Percentiles rank a stretch among this genome's conserved stretches.
Conservation (phyloP, 2,329 filamentous ascomycete species). For the Xylariales sp. region DNA sequence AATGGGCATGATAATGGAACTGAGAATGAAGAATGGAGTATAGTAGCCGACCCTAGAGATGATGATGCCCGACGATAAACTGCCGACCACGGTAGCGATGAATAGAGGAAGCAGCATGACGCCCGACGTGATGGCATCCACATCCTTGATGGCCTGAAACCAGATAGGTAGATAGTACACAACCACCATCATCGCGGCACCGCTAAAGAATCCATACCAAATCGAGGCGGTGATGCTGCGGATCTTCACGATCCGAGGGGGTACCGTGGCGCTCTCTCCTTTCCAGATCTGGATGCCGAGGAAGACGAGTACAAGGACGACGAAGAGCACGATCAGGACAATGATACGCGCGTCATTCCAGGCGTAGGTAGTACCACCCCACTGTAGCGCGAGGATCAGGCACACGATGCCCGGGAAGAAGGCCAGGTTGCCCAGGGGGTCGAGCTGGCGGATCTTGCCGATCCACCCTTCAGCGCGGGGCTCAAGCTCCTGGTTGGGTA, state of each 20-base stretch:
- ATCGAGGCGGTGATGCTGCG: constrained; percentile 12
- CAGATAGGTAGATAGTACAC: constrained; percentile 27
- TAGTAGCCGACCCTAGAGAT: constrained; percentile 21
- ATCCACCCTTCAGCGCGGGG: neutral
- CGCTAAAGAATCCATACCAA: constrained; percentile 13
- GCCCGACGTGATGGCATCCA: constrained; percentile 23
- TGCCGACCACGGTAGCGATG: constrained; percentile 16
- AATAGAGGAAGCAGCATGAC: constrained; percentile 26
- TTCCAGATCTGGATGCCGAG: constrained; percentile 15
- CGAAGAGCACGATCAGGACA: constrained; percentile 25
- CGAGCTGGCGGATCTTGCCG: constrained; percentile 21
- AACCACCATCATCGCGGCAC: constrained; percentile 21
- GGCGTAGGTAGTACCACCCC: constrained; percentile 24
- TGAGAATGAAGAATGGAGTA: constrained; percentile 17
- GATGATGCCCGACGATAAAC: constrained; percentile 16
- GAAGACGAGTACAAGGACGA: constrained; percentile 25
- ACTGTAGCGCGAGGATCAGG: constrained; percentile 38
- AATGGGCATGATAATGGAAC: constrained; percentile 15
- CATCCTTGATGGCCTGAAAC: constrained; percentile 19
- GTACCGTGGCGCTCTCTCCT: constrained; percentile 13
- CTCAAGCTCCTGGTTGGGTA: constrained; percentile 9
- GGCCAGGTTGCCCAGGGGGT: constrained; percentile 17
- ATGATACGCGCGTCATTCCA: constrained; percentile 28
- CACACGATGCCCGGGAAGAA: constrained; percentile 25
- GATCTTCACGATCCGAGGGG: constrained; percentile 15